Evolutionary conservation across 768 basidiomycete species (phyloP).

Genomic region (Baorangia bicolor): DNA sequence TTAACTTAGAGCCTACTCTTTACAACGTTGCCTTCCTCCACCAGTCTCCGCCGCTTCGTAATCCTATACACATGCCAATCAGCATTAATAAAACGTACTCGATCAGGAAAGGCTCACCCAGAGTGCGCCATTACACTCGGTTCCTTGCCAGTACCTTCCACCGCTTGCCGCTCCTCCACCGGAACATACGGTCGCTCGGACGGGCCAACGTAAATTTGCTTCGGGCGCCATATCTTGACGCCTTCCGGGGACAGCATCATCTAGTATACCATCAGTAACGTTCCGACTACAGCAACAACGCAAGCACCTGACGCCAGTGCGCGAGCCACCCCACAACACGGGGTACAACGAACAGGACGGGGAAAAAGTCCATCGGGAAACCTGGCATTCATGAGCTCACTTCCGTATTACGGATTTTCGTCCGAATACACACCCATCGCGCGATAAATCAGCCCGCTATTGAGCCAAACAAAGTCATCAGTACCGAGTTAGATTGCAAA

Average conservation of each 20-base stretch:
- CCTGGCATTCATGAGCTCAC: conserved; percentile 41
- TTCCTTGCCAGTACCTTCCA: conserved; percentile 54
- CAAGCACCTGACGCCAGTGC: conserved; percentile 79
- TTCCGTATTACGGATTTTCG: not conserved
- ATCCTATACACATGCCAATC: conserved; percentile 21
- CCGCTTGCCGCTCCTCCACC: conserved; percentile 53
- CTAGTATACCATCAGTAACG: conserved; percentile 37
- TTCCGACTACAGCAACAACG: not conserved
- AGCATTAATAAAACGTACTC: not conserved
- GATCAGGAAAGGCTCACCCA: conserved; percentile 51
- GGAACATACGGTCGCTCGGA: conserved; percentile 73
- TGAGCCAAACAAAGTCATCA: not conserved
- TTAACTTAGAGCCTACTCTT: conserved; percentile 30
- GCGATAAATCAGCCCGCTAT: conserved; percentile 84
- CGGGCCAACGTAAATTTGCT: conserved; percentile 81
- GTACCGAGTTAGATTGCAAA: not conserved
- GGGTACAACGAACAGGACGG: conserved; percentile 89
- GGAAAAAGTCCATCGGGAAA: conserved; percentile 93
- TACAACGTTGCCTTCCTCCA: conserved; percentile 23
- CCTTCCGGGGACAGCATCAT: conserved; percentile 90
- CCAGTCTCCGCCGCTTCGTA: conserved; percentile 32
- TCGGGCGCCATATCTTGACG: conserved; percentile 91
- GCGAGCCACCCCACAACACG: conserved; percentile 92
- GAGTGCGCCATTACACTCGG: conserved; percentile 69
- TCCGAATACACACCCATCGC: conserved; percentile 68